Conservation (phyloP, 352 stramenopile genomes). For the Labyrinthula sp. region DNA sequence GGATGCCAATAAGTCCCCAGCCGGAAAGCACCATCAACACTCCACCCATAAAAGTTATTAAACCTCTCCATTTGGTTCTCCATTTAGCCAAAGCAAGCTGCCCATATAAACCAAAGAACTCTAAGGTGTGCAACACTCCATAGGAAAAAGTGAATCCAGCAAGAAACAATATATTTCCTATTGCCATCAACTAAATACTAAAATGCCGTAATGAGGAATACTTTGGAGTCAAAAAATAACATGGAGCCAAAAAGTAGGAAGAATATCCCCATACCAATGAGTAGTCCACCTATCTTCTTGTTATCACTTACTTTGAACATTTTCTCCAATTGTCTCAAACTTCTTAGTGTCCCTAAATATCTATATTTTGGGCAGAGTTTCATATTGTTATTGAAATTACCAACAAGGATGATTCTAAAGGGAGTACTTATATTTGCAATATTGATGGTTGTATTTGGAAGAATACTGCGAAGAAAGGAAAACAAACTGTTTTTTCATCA, state of each 20-base stretch:
- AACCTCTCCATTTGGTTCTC: constrained; percentile 50
- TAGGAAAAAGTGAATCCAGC: constrained; percentile 56
- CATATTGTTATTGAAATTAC: too few species aligned
- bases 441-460: too few species aligned
- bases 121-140: constrained; percentile 50
- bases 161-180: constrained; percentile 61
- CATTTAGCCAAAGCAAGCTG: constrained; percentile 40
- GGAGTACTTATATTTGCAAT: too few species aligned
- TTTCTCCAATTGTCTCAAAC: too few species aligned
- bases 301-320: constrained; percentile 70
- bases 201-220: too few species aligned
- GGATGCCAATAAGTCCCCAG: constrained; percentile 56
- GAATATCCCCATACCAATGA: constrained; percentile 54
- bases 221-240: constrained; percentile 60
- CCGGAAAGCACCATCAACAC: constrained; percentile 57
- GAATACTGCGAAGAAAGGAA: too few species aligned
- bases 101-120: constrained; percentile 47
- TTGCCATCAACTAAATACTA: constrained; percentile 52
- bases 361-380: too few species aligned
- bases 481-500: too few species aligned
- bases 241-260: constrained; percentile 60
- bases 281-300: constrained; percentile 59
- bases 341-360: too few species aligned
- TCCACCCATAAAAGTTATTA: constrained; percentile 59
- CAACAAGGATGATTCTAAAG: too few species aligned